Percentiles rank a stretch among this genome's conserved stretches.
Evolutionary conservation across 2,329 filamentous ascomycete genomes (phyloP).

Genomic region (Neonectria sp.): DNA sequence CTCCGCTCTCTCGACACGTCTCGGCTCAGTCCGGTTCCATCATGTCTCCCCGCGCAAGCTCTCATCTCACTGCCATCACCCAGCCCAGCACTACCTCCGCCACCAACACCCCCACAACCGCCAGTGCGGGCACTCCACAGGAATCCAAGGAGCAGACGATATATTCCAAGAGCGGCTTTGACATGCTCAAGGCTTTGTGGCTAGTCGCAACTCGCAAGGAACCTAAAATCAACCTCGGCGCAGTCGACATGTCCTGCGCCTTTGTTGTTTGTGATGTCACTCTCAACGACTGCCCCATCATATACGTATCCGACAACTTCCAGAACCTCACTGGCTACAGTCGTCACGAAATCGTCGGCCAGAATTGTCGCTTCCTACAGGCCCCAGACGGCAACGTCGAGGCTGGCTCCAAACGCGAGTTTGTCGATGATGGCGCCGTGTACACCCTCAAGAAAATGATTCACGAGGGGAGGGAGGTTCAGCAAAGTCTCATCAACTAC

Average conservation of each 20-base stretch:
- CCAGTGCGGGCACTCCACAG: constrained; percentile 51
- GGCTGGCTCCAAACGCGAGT: constrained; percentile 84
- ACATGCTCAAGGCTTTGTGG: constrained; percentile 89
- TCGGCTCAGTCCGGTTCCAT: constrained; percentile 50
- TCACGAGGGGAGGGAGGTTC: constrained; percentile 81
- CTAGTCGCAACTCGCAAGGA: constrained; percentile 87
- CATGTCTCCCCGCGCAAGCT: constrained; percentile 50
- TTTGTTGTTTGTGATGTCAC: constrained; percentile 96
- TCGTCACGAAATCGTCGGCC: constrained; percentile 88
- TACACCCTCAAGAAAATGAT: constrained; percentile 88
- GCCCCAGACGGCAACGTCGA: constrained; percentile 89
- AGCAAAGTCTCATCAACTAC: constrained; percentile 96
- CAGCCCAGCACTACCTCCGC: constrained; percentile 52
- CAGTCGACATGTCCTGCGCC: constrained; percentile 94
- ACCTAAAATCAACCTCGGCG: constrained; percentile 90
- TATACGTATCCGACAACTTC: constrained; percentile 96
- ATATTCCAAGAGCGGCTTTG: constrained; percentile 93
- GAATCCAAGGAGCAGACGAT: constrained; percentile 72
- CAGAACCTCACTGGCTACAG: constrained; percentile 94
- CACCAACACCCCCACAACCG: constrained; percentile 52
- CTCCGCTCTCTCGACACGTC: constrained; percentile 49
- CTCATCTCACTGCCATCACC: constrained; percentile 47
- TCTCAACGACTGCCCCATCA: constrained; percentile 89
- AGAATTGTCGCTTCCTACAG: constrained; percentile 95
- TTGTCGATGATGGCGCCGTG: constrained; percentile 90